Percentiles rank a stretch among this genome's conserved stretches.
phyloP scores from a whole-genome alignment of 306 rosid genomes.

The Quercus wislizeni region DNA sequence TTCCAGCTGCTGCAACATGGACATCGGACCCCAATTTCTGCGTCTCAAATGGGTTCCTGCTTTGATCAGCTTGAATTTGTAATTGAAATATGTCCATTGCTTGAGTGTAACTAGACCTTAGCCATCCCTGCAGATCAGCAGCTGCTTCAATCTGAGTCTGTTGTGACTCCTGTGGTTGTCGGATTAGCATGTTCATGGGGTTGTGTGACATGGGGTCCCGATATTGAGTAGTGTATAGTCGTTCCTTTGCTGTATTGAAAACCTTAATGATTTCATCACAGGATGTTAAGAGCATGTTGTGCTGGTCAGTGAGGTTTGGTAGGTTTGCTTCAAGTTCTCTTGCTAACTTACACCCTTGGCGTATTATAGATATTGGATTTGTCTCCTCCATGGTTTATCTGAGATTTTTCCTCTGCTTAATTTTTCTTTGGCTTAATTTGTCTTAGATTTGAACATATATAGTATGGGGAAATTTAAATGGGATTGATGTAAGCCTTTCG shows the following conservation, averaged over 20 bases:
- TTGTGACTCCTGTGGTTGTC: slow-evolving; percentile 10
- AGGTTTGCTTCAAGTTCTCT: slow-evolving; percentile 40
- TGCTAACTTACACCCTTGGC: slow-evolving; percentile 41
- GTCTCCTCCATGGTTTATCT: slow-evolving; percentile 33
- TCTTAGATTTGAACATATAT: slow-evolving; percentile 8
- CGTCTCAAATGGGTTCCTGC: background rate
- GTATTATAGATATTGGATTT: slow-evolving; percentile 16
- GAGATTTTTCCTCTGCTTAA: background rate
- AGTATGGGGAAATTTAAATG: slow-evolving; percentile 8
- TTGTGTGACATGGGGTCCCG: background rate
- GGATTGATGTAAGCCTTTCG: background rate
- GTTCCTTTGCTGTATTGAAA: slow-evolving; percentile 35
- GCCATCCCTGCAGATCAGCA: slow-evolving; percentile 31
- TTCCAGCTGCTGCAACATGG: slow-evolving; percentile 14
- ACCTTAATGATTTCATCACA: slow-evolving; percentile 39
- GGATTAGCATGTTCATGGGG: background rate
- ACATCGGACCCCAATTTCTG: background rate
- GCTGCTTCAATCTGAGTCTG: slow-evolving; percentile 20
- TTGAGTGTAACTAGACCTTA: slow-evolving; percentile 13
- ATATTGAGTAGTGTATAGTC: background rate
- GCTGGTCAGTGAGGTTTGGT: slow-evolving; percentile 30
- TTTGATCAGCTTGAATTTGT: slow-evolving; percentile 19
- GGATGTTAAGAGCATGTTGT: slow-evolving; percentile 21
- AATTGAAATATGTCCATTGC: slow-evolving; percentile 21
- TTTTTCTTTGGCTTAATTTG: slow-evolving; percentile 8